Percentiles rank a stretch among this genome's conserved stretches.
Evolutionary conservation across 1,284 basidiomycete genomes (phyloP).

Genomic region (Kwoniella shivajii): DNA sequence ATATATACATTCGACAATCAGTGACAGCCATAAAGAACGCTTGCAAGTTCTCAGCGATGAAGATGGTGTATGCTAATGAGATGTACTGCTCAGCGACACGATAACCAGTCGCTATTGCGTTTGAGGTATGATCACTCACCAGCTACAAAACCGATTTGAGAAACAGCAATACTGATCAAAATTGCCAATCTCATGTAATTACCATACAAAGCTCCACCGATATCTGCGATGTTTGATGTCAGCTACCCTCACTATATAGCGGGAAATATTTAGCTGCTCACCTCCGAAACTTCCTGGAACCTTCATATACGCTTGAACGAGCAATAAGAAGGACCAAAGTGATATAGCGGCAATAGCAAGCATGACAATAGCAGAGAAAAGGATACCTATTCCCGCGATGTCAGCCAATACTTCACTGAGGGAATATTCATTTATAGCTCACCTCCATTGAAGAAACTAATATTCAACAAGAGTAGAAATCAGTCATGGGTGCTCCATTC

Average conservation of each 20-base stretch:
- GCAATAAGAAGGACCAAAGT: slow-evolving; percentile 89
- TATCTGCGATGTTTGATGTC: slow-evolving; percentile 60
- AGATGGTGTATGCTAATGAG: slow-evolving; percentile 80
- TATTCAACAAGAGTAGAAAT: too few relatives aligned
- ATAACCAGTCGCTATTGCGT: too few relatives aligned
- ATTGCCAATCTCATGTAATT: slow-evolving; percentile 90
- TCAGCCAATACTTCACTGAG: neutral
- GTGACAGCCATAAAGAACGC: slow-evolving; percentile 85
- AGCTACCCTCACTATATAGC: neutral
- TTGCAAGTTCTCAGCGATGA: slow-evolving; percentile 89
- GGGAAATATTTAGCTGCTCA: slow-evolving; percentile 45
- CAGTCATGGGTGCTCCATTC: too few relatives aligned
- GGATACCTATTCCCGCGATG: slow-evolving; percentile 59
- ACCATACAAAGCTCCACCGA: slow-evolving; percentile 90
- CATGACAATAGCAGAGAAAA: slow-evolving; percentile 84
- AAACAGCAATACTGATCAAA: slow-evolving; percentile 81
- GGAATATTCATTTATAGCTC: neutral
- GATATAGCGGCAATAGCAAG: slow-evolving; percentile 83
- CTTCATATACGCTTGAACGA: slow-evolving; percentile 84
- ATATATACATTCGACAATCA: slow-evolving; percentile 70
- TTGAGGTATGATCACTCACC: too few relatives aligned
- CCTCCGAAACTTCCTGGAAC: slow-evolving; percentile 93
- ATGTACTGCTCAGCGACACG: too few relatives aligned
- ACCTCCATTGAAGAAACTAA: slow-evolving; percentile 90
- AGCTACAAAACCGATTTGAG: slow-evolving; percentile 69